phyloP scores from a whole-genome alignment of 495 filamentous ascomycete genomes.

The Penicillium diatomitis region DNA sequence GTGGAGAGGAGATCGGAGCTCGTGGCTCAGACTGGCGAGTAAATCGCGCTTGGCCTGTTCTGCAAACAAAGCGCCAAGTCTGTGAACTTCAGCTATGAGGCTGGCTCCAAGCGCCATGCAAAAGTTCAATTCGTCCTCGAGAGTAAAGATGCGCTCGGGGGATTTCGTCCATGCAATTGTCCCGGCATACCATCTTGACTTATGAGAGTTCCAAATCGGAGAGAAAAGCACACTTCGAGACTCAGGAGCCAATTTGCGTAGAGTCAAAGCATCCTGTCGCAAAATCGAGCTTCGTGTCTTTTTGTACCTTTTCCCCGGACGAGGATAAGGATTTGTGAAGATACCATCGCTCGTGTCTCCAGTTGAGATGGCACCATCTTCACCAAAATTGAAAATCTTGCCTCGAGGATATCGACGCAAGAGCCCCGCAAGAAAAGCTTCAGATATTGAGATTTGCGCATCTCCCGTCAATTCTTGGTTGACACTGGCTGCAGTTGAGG shows the following conservation, averaged over 20 bases:
- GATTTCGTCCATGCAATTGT: constrained; percentile 46
- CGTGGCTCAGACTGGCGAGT: constrained; percentile 61
- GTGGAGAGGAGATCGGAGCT: constrained; percentile 58
- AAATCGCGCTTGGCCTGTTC: constrained; percentile 54
- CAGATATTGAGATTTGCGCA: constrained; percentile 18
- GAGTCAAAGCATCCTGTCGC: constrained; percentile 9
- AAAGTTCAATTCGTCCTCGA: constrained; percentile 38
- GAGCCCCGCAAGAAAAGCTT: constrained; percentile 10
- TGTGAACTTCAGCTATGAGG: constrained; percentile 52
- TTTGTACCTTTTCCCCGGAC: constrained; percentile 30
- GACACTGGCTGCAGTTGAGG: constrained; percentile 10
- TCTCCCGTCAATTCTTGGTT: constrained; percentile 20
- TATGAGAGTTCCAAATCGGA: constrained; percentile 54
- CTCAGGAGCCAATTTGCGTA: constrained; percentile 14
- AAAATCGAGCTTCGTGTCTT: constrained; percentile 10
- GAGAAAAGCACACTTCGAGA: constrained; percentile 18
- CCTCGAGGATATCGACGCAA: constrained; percentile 50
- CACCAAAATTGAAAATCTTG: constrained; percentile 49
- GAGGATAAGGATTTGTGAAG: background rate
- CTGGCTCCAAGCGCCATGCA: constrained; percentile 49
- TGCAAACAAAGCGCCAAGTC: constrained; percentile 39
- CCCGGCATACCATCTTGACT: constrained; percentile 52
- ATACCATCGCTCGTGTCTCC: constrained; percentile 10
- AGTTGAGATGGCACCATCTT: constrained; percentile 15
- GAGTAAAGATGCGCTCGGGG: constrained; percentile 28